Base-by-base conservation (phyloP, 2,329 filamentous ascomycete genomes). In the Massarina eburnea region DNA sequence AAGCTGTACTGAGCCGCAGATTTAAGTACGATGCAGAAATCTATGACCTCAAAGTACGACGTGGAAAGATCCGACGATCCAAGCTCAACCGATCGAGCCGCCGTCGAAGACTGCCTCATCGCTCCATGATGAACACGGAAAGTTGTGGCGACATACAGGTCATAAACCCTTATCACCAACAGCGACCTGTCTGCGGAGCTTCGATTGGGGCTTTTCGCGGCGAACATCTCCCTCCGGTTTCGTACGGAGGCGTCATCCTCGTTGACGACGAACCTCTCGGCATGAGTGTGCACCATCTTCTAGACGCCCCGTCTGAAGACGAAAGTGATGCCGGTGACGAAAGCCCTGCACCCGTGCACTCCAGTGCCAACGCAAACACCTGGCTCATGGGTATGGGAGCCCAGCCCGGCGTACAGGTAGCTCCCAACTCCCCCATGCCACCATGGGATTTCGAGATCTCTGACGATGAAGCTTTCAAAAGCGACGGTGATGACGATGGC, bases 251-350 rank as follows among this genome's bases (percentile, higher is more conserved):
- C 8, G 79, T 96, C 3, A 83, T 97, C 32, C 74, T 94, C 24
- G 83, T 97, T 1, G 91, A 97, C 62, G 84, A 88, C 44, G 84
- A 87, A 66, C 83, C 89, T 0, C 94, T 91, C 61, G 92, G 92
- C 10, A 94, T 97, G 89, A 96, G 90, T 45, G 92, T 97, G 0
- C 92, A 97, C 62, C 92, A 97, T 68, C 92, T 97, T 84, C 81
- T 97, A 2, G 92, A 96, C 59, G 72, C 75, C 10, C 75, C 80
- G 9, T 80, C 79, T 46, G 70, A 75, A 35, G 78, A 80, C 34
- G 78, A 81, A 29, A 72, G 69, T 3, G 72, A 75, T 4, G 65
- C 63, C 21, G 68, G 67, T 12, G 73, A 38, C 20, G 72, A 8
- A 67, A 70, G 57, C 39, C 56, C 58, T 7, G 51, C 54, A 34